Evolutionary conservation across 257 asterid species (phyloP), one percentile per base, ranked within the genome.

Genomic region (Anisodus acutangulus): DNA sequence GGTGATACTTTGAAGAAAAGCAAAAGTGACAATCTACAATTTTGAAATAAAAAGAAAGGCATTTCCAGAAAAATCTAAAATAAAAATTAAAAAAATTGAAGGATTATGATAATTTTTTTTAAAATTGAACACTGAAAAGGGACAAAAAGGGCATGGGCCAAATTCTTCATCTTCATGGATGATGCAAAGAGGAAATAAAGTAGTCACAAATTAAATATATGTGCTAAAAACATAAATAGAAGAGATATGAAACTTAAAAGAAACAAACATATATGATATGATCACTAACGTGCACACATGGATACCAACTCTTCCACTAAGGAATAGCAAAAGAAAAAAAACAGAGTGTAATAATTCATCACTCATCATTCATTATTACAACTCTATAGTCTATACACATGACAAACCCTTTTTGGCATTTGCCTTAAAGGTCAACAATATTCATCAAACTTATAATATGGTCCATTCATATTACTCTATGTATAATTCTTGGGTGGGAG

Each of bases 61-160:
- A 6, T 9, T 16, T 58, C 37, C 2, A 5, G 5, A 67, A 41
- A 41, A 41, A 41, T 0, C 4, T 3, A 41, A 41, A 41, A 39
- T 2, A 39, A 41, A 41, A 41, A 41, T 3, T 3, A 5, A 31
- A 35, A 37, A 58, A n/a, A 55, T 37, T 58, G 12, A 57, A 57
- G 9, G 16, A 35, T 37, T 19, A 22, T 54, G 72, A 81, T 45
- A 41, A 81, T 51, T 76, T 51, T 49, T 13, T 0, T 26, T 0
- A 0, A 60, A 80, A 58, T 8, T 17, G 22, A 35, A 80, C 8
- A 59, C 84, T 55, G 35, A 70, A 76, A 89, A 82, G 53, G 72
- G 88, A 87, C 92, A 89, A 86, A 89, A 87, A 82, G 85, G 86
- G 43, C n/a, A 86, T 60, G 81, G 88, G 37, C 74, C 90, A 84